phyloP scores from a whole-genome alignment of 1,284 basidiomycete genomes.

The Ceraceosorus guamensis region DNA sequence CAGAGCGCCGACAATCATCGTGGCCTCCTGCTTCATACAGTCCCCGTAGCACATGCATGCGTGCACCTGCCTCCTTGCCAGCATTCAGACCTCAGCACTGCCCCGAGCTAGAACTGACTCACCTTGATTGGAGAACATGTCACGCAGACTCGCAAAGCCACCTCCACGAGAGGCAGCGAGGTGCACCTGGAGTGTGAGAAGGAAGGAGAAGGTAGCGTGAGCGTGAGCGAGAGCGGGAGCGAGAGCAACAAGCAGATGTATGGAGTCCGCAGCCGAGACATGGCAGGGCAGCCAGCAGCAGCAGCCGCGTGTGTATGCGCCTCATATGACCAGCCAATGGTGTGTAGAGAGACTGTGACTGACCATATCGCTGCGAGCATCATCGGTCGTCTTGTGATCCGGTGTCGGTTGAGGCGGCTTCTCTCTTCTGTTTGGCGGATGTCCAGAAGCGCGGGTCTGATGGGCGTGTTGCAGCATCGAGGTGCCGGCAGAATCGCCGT shows the following conservation, averaged over 20 bases:
- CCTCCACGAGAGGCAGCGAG: slow-evolving; percentile 11
- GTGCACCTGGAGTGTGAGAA: background rate
- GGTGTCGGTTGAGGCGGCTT: slow-evolving; percentile 21
- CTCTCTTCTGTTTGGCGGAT: background rate
- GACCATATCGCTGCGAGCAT: slow-evolving; percentile 25
- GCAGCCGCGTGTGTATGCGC: slow-evolving; percentile 19
- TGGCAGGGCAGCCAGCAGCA: slow-evolving; percentile 18
- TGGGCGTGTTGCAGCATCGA: no score
- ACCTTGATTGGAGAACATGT: slow-evolving; percentile 43
- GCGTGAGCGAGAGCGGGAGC: no score
- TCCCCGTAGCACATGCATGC: background rate
- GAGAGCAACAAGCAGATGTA: slow-evolving; percentile 1
- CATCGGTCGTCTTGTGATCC: slow-evolving; percentile 31
- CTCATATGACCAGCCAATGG: no score
- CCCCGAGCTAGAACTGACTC: no score
- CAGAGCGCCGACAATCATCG: slow-evolving; percentile 9
- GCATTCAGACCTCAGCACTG: no score
- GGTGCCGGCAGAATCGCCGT: no score
- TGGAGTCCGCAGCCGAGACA: background rate
- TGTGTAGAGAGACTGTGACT: no score
- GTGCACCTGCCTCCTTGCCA: no score
- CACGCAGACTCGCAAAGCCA: slow-evolving; percentile 35
- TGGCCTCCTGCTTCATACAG: slow-evolving; percentile 6
- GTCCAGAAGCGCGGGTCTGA: no score
- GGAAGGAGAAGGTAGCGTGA: background rate